Percentiles rank a stretch among this genome's conserved stretches.
Conservation (phyloP, 1,284 basidiomycete genomes). For the Pseudozyma sp. region DNA sequence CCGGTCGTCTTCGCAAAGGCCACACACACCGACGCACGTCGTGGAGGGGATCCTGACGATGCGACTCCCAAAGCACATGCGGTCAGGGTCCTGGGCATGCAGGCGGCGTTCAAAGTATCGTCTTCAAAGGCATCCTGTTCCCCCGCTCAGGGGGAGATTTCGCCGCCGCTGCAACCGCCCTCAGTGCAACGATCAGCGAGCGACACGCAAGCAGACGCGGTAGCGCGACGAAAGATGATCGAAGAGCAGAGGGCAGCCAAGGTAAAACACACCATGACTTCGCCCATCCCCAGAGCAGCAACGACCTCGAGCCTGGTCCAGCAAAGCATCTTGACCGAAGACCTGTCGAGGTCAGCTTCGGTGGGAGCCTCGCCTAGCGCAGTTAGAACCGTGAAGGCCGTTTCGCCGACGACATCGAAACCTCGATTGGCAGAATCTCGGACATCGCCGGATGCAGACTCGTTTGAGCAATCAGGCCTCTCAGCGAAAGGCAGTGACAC, state of each 20-base stretch:
- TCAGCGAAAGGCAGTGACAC: not conserved
- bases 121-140: constrained; percentile 11
- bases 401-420: constrained; percentile 3
- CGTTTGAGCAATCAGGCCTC: constrained; percentile 16
- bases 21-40: not conserved
- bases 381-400: not conserved
- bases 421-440: constrained; percentile 13
- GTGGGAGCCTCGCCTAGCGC: not conserved
- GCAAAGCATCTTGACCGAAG: constrained; percentile 1
- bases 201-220: constrained; percentile 22
- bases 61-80: constrained; percentile 43
- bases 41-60: constrained; percentile 7
- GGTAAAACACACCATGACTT: constrained; percentile 27
- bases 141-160: not conserved
- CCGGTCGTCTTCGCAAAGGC: constrained; percentile 22
- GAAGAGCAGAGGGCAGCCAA: constrained; percentile 55
- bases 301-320: constrained; percentile 13
- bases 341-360: not conserved
- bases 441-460: constrained; percentile 12
- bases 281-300: constrained; percentile 31
- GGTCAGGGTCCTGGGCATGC: constrained; percentile 26
- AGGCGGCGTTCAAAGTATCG: constrained; percentile 24
- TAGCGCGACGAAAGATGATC: constrained; percentile 47
- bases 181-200: constrained; percentile 29
- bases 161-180: constrained; percentile 11